These are phyloP conservation scores for Hyphopichia khmerensis DNA, from an alignment of 1,139 yeast species.

Conservation along the genomic window DNA sequence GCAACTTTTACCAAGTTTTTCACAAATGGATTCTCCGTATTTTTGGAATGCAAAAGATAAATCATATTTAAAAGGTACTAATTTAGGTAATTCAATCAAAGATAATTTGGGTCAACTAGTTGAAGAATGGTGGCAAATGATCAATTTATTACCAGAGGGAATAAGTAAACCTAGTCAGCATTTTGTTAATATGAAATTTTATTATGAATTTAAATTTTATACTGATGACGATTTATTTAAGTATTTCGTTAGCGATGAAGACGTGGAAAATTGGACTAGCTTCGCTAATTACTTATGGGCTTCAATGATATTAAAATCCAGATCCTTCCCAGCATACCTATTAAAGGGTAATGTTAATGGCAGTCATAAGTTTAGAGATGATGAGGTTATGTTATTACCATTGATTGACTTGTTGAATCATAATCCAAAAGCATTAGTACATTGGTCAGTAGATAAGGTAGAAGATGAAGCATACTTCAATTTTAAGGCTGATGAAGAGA, in stretches of 20 bases:
- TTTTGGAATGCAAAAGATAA: slow-evolving; percentile 59
- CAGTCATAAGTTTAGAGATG: slow-evolving; percentile 23
- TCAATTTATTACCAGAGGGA: slow-evolving; percentile 34
- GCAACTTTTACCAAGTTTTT: slow-evolving; percentile 53
- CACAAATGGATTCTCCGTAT: slow-evolving; percentile 55
- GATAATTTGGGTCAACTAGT: slow-evolving; percentile 32
- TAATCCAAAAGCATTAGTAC: slow-evolving; percentile 56
- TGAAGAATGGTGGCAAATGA: slow-evolving; percentile 54
- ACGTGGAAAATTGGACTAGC: slow-evolving; percentile 52
- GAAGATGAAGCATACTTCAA: slow-evolving; percentile 19
- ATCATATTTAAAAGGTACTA: slow-evolving; percentile 57
- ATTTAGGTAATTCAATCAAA: slow-evolving; percentile 41
- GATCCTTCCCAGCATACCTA: slow-evolving; percentile 74
- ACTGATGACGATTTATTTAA: slow-evolving; percentile 34
- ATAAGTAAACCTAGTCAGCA: slow-evolving; percentile 33
- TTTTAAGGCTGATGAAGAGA: slow-evolving; percentile 43
- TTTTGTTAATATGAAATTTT: slow-evolving; percentile 44
- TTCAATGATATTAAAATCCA: slow-evolving; percentile 62
- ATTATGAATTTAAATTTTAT: slow-evolving; percentile 48
- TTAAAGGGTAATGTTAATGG: slow-evolving; percentile 24
- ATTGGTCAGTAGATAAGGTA: slow-evolving; percentile 49
- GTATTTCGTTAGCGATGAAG: slow-evolving; percentile 21
- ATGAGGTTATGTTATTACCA: slow-evolving; percentile 73
- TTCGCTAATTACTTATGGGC: slow-evolving; percentile 77
- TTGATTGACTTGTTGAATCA: slow-evolving; percentile 79